These are phyloP conservation scores for Naganishia randhawae DNA, from an alignment of 768 basidiomycete genomes.

Conservation along the genomic window DNA sequence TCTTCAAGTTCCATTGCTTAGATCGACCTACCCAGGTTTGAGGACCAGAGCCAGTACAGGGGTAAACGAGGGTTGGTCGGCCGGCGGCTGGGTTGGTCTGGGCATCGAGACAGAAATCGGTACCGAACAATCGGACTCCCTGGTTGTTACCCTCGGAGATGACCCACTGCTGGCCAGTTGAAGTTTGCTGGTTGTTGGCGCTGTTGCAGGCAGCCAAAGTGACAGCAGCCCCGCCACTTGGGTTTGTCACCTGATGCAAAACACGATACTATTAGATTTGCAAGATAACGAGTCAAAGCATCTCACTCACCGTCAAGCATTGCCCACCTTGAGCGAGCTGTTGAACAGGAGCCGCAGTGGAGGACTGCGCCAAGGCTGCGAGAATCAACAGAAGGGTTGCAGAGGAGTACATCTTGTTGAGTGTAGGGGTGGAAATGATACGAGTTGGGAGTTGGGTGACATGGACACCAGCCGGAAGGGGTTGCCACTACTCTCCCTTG, in stretches of 20 bases:
- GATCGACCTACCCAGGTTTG: constrained; percentile 30
- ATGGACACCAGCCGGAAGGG: too few relatives aligned
- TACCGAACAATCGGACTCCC: constrained; percentile 34
- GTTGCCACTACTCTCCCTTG: background rate
- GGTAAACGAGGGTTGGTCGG: constrained; percentile 15
- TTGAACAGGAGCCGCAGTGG: constrained; percentile 30
- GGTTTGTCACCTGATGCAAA: constrained; percentile 27
- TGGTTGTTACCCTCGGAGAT: constrained; percentile 35
- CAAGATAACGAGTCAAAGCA: background rate
- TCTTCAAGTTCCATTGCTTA: too few relatives aligned
- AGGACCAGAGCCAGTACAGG: constrained; percentile 24
- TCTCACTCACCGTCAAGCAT: constrained; percentile 23
- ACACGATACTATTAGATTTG: background rate
- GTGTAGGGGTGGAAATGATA: background rate
- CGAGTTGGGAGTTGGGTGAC: background rate
- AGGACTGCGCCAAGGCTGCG: constrained; percentile 29
- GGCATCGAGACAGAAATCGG: constrained; percentile 34
- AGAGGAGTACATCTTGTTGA: constrained; percentile 19
- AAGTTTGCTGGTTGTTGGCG: constrained; percentile 27
- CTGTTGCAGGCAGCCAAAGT: constrained; percentile 29
- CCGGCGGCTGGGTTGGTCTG: constrained; percentile 23
- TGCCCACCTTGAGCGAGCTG: constrained; percentile 27
- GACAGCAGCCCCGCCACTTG: constrained; percentile 28
- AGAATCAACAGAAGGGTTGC: constrained; percentile 21
- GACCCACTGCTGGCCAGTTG: constrained; percentile 38